These are phyloP conservation scores for Lipomyces orientalis DNA, from an alignment of 805 yeast genomes.

Conservation along the genomic window DNA sequence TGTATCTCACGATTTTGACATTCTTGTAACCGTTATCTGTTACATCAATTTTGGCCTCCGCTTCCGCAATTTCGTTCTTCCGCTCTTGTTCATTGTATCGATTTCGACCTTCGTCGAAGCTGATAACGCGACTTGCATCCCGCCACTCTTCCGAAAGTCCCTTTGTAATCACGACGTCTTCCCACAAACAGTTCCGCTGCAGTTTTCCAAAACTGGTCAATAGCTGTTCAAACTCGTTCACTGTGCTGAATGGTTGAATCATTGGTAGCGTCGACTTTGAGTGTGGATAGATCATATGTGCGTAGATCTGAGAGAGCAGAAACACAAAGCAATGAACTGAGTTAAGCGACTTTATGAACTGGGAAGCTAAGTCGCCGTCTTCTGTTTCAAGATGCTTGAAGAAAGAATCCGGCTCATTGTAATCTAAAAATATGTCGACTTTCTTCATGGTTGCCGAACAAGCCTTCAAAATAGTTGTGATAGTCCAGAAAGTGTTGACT, in stretches of 20 bases:
- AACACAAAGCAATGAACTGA: conserved; percentile 30
- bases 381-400: conserved; percentile 24
- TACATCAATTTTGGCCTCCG: conserved; percentile 34
- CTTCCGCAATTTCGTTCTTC: conserved; percentile 26
- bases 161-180: conserved; percentile 37
- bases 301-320: conserved; percentile 35
- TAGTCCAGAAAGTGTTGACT: conserved; percentile 13
- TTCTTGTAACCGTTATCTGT: conserved; percentile 35
- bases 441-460: conserved; percentile 17
- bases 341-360: conserved; percentile 22
- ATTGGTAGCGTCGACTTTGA: conserved; percentile 33
- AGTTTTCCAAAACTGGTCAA: conserved; percentile 39
- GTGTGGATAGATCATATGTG: conserved; percentile 32
- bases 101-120: conserved; percentile 23
- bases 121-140: conserved; percentile 33
- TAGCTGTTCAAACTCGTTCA: conserved; percentile 24
- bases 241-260: conserved; percentile 32
- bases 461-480: conserved; percentile 20
- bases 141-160: conserved; percentile 34
- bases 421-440: conserved; percentile 25
- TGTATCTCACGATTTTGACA: conserved; percentile 33
- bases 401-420: conserved; percentile 15
- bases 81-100: conserved; percentile 18
- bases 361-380: conserved; percentile 14
- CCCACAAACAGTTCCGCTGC: conserved; percentile 43